A percentile compares a stretch with the other conserved stretches of the same genome.
phyloP scores from a whole-genome alignment of 2,329 filamentous ascomycete genomes.

The Phaeosphaeriaceae sp. region DNA sequence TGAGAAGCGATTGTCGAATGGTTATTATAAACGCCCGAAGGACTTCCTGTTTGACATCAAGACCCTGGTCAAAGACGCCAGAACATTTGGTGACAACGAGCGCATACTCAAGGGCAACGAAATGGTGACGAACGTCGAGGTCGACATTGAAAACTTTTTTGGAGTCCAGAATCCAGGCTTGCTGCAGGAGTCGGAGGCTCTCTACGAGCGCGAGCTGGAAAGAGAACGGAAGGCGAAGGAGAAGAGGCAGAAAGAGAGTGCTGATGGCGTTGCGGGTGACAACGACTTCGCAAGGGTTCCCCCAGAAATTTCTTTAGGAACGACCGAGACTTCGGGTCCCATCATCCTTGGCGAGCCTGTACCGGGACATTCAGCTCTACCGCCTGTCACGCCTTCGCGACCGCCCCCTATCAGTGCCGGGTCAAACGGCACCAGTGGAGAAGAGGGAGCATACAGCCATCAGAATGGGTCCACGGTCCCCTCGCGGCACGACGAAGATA shows the following conservation, averaged over 20 bases:
- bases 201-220: slow-evolving; percentile 72
- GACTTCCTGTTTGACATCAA: slow-evolving; percentile 92
- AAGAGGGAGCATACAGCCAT: slow-evolving; percentile 40
- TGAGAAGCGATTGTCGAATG: slow-evolving; percentile 94
- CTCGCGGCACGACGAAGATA: slow-evolving; percentile 50
- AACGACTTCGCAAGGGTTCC: slow-evolving; percentile 50
- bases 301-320: slow-evolving; percentile 52
- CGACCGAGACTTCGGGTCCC: slow-evolving; percentile 54
- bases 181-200: slow-evolving; percentile 74
- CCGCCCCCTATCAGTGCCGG: slow-evolving; percentile 58
- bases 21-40: slow-evolving; percentile 88
- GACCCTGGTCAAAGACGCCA: slow-evolving; percentile 83
- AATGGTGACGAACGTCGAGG: slow-evolving; percentile 89
- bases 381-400: slow-evolving; percentile 53
- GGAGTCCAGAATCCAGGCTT: slow-evolving; percentile 61
- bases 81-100: slow-evolving; percentile 81
- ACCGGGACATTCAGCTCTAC: slow-evolving; percentile 55
- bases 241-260: slow-evolving; percentile 50
- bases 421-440: slow-evolving; percentile 63
- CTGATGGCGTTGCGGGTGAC: slow-evolving; percentile 51
- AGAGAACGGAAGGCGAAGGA: slow-evolving; percentile 70
- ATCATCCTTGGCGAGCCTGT: slow-evolving; percentile 69
- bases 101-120: slow-evolving; percentile 88
- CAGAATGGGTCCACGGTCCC: slow-evolving; percentile 53
- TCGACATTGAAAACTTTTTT: slow-evolving; percentile 83